Conservation (phyloP, 495 filamentous ascomycete species). For the Trichoderma erinaceum region DNA sequence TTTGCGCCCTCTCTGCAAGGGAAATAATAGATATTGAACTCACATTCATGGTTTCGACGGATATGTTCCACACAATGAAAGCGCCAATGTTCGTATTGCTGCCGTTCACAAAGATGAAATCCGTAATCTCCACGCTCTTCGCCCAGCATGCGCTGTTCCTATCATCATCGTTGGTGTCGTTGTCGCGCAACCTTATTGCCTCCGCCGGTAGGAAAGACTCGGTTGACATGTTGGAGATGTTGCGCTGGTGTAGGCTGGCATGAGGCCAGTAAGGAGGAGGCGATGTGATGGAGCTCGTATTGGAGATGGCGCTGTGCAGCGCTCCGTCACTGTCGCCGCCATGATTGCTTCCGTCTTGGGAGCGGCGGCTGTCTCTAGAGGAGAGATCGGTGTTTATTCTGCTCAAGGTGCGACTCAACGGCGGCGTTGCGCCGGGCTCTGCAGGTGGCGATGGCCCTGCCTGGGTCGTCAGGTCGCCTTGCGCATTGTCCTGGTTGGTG, state of each 20-base stretch:
- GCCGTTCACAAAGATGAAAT: conserved; percentile 47
- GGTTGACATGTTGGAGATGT: conserved; percentile 36
- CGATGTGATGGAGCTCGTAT: not conserved
- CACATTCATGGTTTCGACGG: conserved; percentile 45
- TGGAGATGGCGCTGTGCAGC: not conserved
- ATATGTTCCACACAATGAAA: conserved; percentile 52
- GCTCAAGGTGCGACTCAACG: not conserved
- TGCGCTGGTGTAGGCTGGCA: conserved; percentile 21
- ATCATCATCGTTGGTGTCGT: conserved; percentile 41
- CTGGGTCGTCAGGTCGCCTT: conserved; percentile 6
- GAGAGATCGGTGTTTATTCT: not conserved
- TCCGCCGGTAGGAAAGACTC: conserved; percentile 40
- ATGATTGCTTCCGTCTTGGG: not conserved
- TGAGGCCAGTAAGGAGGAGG: conserved; percentile 13
- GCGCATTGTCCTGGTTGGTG: not conserved
- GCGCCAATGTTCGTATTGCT: conserved; percentile 47
- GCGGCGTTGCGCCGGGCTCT: not conserved
- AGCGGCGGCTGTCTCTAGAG: not conserved
- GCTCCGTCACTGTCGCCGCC: not conserved
- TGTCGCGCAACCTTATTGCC: conserved; percentile 49
- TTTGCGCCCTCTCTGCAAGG: not conserved
- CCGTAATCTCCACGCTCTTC: conserved; percentile 46
- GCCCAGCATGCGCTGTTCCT: conserved; percentile 53
- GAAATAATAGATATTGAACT: conserved; percentile 18
- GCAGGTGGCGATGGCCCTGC: not conserved